A percentile compares a stretch with the other conserved stretches of the same genome.
These are phyloP conservation scores for Chalaropsis ovoidea DNA, from an alignment of 2,329 filamentous ascomycete genomes.

Conservation along the genomic window DNA sequence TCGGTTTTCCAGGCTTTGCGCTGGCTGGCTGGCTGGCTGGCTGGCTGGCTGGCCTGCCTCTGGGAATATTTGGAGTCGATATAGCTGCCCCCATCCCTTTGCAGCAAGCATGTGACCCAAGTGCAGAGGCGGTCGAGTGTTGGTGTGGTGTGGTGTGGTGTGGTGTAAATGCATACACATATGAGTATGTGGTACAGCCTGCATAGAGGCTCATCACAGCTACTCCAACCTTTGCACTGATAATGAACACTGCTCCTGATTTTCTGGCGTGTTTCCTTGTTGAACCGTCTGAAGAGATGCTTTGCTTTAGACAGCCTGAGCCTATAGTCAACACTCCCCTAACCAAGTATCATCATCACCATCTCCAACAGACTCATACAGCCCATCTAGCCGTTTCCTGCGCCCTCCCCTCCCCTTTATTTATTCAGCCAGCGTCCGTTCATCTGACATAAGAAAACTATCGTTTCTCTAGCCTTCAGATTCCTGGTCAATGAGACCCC, in stretches of 20 bases:
- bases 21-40: neutral
- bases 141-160: too few species aligned
- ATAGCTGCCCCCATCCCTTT: neutral
- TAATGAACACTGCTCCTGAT: neutral
- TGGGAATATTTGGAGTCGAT: neutral
- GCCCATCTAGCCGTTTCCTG: neutral
- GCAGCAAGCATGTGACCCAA: neutral
- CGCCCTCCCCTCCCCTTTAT: neutral
- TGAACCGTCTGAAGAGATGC: neutral
- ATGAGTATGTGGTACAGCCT: neutral
- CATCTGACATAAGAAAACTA: conserved; percentile 7
- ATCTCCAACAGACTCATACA: neutral
- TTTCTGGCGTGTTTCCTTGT: neutral
- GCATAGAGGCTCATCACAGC: neutral
- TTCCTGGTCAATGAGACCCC: neutral
- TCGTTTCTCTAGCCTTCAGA: neutral
- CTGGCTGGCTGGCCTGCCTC: neutral
- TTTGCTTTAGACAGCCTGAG: neutral
- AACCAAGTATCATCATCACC: neutral
- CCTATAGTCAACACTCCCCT: neutral
- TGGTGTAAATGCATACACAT: too few species aligned
- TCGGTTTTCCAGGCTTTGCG: neutral
- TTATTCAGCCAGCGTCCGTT: neutral
- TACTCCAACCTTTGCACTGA: neutral
- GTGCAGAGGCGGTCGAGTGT: too few species aligned